A percentile compares a stretch with the other conserved stretches of the same genome.
Evolutionary conservation across 306 rosid genomes (phyloP).

Genomic region (Mimosa bimucronata): DNA sequence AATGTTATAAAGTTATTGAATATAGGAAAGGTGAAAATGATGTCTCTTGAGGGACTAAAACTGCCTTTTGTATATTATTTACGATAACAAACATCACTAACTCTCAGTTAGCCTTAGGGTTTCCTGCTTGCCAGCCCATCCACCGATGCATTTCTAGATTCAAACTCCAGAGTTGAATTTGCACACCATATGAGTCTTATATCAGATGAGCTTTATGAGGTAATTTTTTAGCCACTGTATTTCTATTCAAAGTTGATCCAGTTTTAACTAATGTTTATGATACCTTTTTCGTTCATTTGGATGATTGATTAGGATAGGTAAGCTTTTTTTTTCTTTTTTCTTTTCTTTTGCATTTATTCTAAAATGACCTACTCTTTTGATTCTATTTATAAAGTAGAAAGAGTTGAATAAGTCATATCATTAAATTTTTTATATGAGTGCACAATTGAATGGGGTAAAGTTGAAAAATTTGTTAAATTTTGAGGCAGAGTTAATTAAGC

Average conservation of each 20-base stretch:
- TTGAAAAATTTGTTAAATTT: too few species aligned
- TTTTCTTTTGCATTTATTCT: too few species aligned
- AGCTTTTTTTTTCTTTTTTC: too few species aligned
- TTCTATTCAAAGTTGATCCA: not conserved
- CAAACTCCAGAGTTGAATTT: not conserved
- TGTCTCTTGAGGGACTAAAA: not conserved
- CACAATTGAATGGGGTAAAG: too few species aligned
- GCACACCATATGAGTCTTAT: conserved; percentile 20
- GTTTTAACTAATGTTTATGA: not conserved
- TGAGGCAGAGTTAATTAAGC: too few species aligned
- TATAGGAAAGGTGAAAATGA: not conserved
- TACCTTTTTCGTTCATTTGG: too few species aligned
- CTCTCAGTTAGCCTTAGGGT: not conserved
- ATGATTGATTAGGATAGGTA: too few species aligned
- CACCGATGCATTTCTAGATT: not conserved
- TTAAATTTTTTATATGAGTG: too few species aligned
- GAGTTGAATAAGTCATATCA: too few species aligned
- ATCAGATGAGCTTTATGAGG: conserved; percentile 20
- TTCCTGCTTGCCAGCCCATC: not conserved
- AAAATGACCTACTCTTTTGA: too few species aligned
- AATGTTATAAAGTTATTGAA: not conserved
- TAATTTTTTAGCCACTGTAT: not conserved
- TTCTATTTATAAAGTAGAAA: too few species aligned
- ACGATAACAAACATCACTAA: not conserved
- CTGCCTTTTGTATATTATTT: not conserved